Conservation (phyloP, 2,329 filamentous ascomycete genomes). For the Diaporthe sp. region DNA sequence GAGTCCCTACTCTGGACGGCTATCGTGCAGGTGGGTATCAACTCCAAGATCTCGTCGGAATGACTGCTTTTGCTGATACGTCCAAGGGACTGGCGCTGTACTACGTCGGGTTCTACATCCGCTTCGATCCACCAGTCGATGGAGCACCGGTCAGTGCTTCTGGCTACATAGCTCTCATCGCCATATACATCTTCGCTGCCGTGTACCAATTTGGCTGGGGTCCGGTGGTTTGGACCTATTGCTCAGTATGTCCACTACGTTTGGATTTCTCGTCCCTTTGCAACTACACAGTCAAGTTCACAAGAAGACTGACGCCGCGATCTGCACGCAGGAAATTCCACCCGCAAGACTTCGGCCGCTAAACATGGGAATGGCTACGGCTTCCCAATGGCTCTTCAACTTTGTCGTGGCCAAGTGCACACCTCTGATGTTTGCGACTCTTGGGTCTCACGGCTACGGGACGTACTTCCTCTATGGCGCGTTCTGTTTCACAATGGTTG, state of each 20-base stretch:
- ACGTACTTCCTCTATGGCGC: neutral
- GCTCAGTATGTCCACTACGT: neutral
- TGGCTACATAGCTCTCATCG: conserved; percentile 68
- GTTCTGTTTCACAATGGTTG: neutral
- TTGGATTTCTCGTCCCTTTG: neutral
- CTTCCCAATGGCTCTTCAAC: conserved; percentile 76
- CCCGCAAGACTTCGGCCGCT: conserved; percentile 69
- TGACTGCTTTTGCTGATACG: neutral
- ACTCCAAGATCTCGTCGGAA: neutral
- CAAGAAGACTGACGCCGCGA: neutral
- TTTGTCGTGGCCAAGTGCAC: conserved; percentile 73
- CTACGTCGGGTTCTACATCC: conserved; percentile 73
- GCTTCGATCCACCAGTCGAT: conserved; percentile 55
- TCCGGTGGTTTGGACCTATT: conserved; percentile 73
- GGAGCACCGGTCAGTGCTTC: conserved; percentile 60
- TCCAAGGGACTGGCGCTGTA: conserved; percentile 61
- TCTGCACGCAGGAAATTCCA: conserved; percentile 70
- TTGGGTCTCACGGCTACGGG: neutral
- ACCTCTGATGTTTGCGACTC: conserved; percentile 69
- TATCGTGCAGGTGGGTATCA: conserved; percentile 22
- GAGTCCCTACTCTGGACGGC: conserved; percentile 69
- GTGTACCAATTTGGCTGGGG: conserved; percentile 75
- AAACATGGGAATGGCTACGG: conserved; percentile 72
- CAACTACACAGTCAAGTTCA: neutral
- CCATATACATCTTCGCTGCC: conserved; percentile 74